Base-by-base conservation (phyloP, 2,329 filamentous ascomycete genomes). In the Pseudogymnoascus sp. region DNA sequence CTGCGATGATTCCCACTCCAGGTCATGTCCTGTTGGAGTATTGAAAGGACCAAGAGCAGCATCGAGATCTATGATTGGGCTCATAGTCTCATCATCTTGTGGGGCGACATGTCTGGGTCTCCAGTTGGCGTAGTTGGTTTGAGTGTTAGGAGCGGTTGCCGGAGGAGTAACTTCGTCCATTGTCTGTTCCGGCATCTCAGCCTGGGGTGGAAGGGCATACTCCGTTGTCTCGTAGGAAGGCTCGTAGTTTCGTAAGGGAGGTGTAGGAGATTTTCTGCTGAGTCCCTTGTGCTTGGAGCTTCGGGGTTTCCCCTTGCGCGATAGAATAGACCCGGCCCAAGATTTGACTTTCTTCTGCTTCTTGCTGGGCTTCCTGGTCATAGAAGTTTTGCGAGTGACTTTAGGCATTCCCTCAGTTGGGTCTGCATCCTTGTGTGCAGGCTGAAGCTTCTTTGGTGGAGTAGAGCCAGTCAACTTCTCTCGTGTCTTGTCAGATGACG, bases 41-140 rank as follows among this genome's bases (percentile, higher is more conserved):
- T 96, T 95, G 75, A 96, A 96, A 0, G 93, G 92, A 1, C 92
- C 93, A 1, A 97, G 82, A 26, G 93, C 95, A 17, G 93, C 93
- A 76, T 99, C 95, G 44, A 99, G 79, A 74, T 99, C 95, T 67
- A 99, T 96, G 74, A 97, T 88, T 7, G 90, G 87, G 71, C 87
- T 90, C 62, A 87, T 82, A 2, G 83, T 74, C 65, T 96, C 90
- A 57, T 87, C 84, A 8, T 85, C 80, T 2, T 74, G 75, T 44
- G 69, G 76, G 66, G 69, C 70, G 17, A 71, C 68, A 4, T 74
- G 75, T 40, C 74, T 65, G 68, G 78, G 75, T 47, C 77, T 78
- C 70, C 77, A 77, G 2, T 74, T 67, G 10, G 72, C 63, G 44
- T 71, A 73, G 62, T 73, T 66, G 3, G 67, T 71, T 21, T 69